Base-by-base conservation (phyloP, 257 asterid species). In the Paraleonurus japonicus region DNA sequence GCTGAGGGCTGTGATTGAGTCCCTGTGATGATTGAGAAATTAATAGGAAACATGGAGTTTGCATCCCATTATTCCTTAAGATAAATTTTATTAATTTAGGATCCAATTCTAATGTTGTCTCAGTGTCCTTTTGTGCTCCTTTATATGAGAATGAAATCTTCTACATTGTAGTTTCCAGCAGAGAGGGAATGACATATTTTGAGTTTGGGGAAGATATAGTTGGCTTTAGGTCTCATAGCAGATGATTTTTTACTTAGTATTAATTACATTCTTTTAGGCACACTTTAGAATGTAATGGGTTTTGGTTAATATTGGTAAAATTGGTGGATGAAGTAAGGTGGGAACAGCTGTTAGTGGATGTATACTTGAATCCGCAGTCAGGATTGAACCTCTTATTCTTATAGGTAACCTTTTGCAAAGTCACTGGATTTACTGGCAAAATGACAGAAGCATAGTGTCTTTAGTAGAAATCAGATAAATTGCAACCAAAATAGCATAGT, bases 1-100 rank as follows among this genome's bases (percentile, higher is more conserved):
- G 16, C 19, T 16, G 64, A 64, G 59, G 57, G 58, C 13, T 71
- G 30, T 61, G 17, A 24, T 67, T 48, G 60, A 45, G 48, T 35
- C 17, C 23, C 16, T 70, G 53, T 71, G 78, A 60, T 70, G 72
- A 27, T 22, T 59, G 61, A 17, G 70, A 64, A 41, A 45, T 45
- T 45, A 15, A 45, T 45, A 53, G 27, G 60, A 53, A 53, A 53
- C 28, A 4, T 8, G 60, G 60, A 20, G 60, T 15, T 61, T 13
- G 28, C 22, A 32, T 26, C 68, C 26, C 19, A 23, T 23, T 32
- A 12, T 70, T 63, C 61, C 26, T 69, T n/a, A 24, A 64, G 27
- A 53, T 62, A 8, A 8, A 51, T 8, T n/a, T 27, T 37, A 45
- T 23, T 61, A 13, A 50, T 61, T 30, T 53, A 39, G 22, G 33